phyloP scores from a whole-genome alignment of 1,284 basidiomycete species.

The Pseudozyma sp. region DNA sequence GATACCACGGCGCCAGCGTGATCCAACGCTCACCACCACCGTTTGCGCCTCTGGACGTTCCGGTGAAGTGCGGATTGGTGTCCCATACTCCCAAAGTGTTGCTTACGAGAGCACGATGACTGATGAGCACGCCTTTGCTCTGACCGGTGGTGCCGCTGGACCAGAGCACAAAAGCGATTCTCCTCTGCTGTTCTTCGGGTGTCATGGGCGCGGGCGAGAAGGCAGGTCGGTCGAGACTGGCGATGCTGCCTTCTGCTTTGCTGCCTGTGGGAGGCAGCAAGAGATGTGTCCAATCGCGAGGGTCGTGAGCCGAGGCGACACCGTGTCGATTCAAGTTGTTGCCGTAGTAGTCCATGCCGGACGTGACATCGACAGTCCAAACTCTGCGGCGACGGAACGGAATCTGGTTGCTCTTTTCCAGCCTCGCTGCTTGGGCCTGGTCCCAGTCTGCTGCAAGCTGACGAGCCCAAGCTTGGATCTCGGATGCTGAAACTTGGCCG shows the following conservation, averaged over 20 bases:
- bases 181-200: conserved; percentile 38
- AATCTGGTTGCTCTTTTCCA: conserved; percentile 41
- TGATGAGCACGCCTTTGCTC: conserved; percentile 69
- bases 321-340: conserved; percentile 32
- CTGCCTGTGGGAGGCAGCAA: conserved; percentile 45
- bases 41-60: conserved; percentile 20
- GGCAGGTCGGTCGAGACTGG: conserved; percentile 28
- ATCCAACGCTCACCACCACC: conserved; percentile 63
- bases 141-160: conserved; percentile 69
- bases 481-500: conserved; percentile 25
- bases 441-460: conserved; percentile 54
- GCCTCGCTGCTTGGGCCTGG: conserved; percentile 25
- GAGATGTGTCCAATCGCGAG: conserved; percentile 56
- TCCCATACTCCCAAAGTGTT: conserved; percentile 63
- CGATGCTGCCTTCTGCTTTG: conserved; percentile 43
- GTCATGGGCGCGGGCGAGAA: conserved; percentile 37
- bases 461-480: conserved; percentile 40
- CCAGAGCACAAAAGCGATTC: conserved; percentile 67
- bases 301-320: conserved; percentile 45
- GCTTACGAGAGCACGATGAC: conserved; percentile 64
- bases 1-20: conserved; percentile 69
- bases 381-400: conserved; percentile 34
- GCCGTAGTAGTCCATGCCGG: conserved; percentile 54
- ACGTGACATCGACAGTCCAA: conserved; percentile 50
- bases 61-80: conserved; percentile 45